phyloP scores from a whole-genome alignment of 768 basidiomycete genomes.

The Naganishia kalamii region DNA sequence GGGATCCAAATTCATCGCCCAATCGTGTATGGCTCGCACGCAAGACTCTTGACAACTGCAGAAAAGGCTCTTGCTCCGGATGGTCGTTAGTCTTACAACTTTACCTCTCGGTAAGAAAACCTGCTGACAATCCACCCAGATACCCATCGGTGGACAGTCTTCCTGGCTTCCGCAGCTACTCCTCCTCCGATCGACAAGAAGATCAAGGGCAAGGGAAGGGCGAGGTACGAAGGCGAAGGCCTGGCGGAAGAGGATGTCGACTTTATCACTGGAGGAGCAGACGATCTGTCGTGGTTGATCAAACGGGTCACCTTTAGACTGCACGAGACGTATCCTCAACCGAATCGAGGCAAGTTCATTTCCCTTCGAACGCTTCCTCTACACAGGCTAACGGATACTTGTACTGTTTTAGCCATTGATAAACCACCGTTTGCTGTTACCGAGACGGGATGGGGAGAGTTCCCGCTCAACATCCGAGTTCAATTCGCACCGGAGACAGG shows the following conservation, averaged over 20 bases:
- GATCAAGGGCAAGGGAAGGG: conserved; percentile 30
- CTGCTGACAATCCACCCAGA: conserved; percentile 26
- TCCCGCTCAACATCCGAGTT: conserved; percentile 87
- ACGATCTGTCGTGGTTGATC: conserved; percentile 84
- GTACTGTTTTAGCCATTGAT: conserved; percentile 62
- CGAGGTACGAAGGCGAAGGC: conserved; percentile 10
- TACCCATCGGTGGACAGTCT: conserved; percentile 95
- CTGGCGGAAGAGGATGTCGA: conserved; percentile 55
- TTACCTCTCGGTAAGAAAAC: background rate
- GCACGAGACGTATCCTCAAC: conserved; percentile 91
- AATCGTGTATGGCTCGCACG: conserved; percentile 92
- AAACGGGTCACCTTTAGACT: conserved; percentile 95
- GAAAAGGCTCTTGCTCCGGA: conserved; percentile 50
- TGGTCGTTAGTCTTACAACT: conserved; percentile 31
- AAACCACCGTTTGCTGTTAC: conserved; percentile 90
- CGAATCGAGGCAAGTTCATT: conserved; percentile 67
- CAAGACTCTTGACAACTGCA: conserved; percentile 65
- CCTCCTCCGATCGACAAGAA: conserved; percentile 45
- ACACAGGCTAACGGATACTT: background rate
- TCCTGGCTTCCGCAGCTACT: conserved; percentile 79
- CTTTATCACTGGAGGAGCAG: conserved; percentile 62
- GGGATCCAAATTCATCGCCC: conserved; percentile 81
- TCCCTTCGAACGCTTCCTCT: background rate
- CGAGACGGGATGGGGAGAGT: conserved; percentile 99
- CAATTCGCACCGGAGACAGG: conserved; percentile 81